phyloP scores from a whole-genome alignment of 768 basidiomycete species.

The Imleria badia region DNA sequence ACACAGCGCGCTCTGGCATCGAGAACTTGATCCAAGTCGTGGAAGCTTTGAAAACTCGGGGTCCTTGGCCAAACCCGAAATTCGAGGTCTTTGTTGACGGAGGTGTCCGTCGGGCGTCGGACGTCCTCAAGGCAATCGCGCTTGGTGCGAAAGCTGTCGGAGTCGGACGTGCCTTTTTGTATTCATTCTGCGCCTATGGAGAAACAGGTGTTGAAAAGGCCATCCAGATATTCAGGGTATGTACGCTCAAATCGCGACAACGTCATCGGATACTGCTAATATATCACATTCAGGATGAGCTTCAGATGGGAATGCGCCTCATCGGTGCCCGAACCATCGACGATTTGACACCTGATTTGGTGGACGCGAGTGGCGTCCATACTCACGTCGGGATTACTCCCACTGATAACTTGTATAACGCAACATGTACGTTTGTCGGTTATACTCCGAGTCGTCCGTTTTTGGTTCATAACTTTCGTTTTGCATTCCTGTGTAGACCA shows the following conservation, averaged over 20 bases:
- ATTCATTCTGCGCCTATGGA: constrained; percentile 85
- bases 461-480: background rate
- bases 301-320: constrained; percentile 94
- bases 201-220: constrained; percentile 82
- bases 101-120: constrained; percentile 84
- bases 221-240: constrained; percentile 68
- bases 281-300: constrained; percentile 65
- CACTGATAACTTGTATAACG: constrained; percentile 29
- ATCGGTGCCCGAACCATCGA: constrained; percentile 79
- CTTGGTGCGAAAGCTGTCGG: constrained; percentile 82
- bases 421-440: constrained; percentile 30
- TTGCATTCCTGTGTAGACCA: constrained; percentile 23
- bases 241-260: constrained; percentile 38
- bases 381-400: constrained; percentile 30
- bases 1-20: constrained; percentile 79
- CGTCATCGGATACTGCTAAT: constrained; percentile 47
- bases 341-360: constrained; percentile 82
- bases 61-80: constrained; percentile 70
- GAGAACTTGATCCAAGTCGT: constrained; percentile 84
- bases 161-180: constrained; percentile 79
- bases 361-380: constrained; percentile 58
- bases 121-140: constrained; percentile 82
- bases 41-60: constrained; percentile 60
- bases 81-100: constrained; percentile 93
- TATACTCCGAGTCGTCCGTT: background rate